Percentiles rank a stretch among this genome's conserved stretches.
phyloP scores from a whole-genome alignment of 2,329 filamentous ascomycete species.

The Emericellopsis cladophorae region DNA sequence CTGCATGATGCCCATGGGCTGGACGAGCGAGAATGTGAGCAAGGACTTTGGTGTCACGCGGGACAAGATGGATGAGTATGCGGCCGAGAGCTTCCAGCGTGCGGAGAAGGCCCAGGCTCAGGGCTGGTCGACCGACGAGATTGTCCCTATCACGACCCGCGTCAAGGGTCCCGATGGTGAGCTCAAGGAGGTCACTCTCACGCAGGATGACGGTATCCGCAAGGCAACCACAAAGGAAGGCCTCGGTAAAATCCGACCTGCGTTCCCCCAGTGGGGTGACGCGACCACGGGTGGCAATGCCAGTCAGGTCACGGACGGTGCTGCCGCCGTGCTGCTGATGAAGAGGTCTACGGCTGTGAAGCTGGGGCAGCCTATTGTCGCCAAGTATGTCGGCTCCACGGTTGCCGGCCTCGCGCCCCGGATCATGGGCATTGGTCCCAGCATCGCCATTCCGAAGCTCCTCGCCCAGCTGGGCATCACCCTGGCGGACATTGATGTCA shows the following conservation, averaged over 20 bases:
- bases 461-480: conserved; percentile 66
- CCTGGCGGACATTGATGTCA: conserved; percentile 73
- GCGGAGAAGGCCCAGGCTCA: conserved; percentile 85
- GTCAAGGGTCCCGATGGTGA: conserved; percentile 77
- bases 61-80: conserved; percentile 71
- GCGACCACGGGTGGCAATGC: conserved; percentile 87
- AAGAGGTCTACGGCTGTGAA: conserved; percentile 80
- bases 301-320: conserved; percentile 88
- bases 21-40: conserved; percentile 93
- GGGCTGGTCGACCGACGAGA: conserved; percentile 89
- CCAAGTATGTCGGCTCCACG: conserved; percentile 88
- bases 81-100: conserved; percentile 74
- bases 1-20: conserved; percentile 93
- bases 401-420: conserved; percentile 81
- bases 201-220: conserved; percentile 80
- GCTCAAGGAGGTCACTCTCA: conserved; percentile 64
- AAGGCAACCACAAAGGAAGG: conserved; percentile 78
- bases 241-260: conserved; percentile 73
- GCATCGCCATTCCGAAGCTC: conserved; percentile 68
- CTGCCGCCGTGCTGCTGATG: conserved; percentile 84
- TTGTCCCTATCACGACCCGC: conserved; percentile 71
- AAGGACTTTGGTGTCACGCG: conserved; percentile 78
- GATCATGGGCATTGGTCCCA: conserved; percentile 92
- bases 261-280: conserved; percentile 83
- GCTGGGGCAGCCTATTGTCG: conserved; percentile 81